Percentiles rank a stretch among this genome's conserved stretches.
Conservation (phyloP, 2,329 filamentous ascomycete genomes). For the Clathrospora elynae region DNA sequence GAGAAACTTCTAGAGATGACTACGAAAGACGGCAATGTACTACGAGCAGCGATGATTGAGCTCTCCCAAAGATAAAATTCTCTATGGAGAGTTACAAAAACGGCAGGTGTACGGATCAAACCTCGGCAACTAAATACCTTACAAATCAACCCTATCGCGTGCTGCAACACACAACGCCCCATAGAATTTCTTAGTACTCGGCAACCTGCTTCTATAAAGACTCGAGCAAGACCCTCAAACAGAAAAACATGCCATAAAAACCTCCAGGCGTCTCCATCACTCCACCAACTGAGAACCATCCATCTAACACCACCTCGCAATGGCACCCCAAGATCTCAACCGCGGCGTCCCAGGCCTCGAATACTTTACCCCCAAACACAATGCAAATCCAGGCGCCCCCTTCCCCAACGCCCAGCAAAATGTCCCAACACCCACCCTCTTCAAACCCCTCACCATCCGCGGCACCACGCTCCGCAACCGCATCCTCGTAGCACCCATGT, state of each 20-base stretch:
- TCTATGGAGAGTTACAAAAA: too few species aligned
- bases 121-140: too few species aligned
- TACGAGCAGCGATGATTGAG: too few species aligned
- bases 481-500: slow-evolving; percentile 49
- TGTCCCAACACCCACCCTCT: slow-evolving; percentile 35
- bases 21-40: too few species aligned
- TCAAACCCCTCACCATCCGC: slow-evolving; percentile 46
- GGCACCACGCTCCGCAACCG: slow-evolving; percentile 44
- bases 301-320: slow-evolving; percentile 5
- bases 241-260: not conserved
- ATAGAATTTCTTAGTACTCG: not conserved
- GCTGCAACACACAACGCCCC: not conserved
- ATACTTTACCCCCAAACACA: slow-evolving; percentile 56
- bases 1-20: too few species aligned
- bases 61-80: too few species aligned
- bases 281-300: not conserved
- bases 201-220: not conserved
- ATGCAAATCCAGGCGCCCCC: slow-evolving; percentile 49
- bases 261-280: not conserved
- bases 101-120: too few species aligned
- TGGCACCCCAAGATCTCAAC: slow-evolving; percentile 39
- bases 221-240: not conserved
- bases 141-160: slow-evolving; percentile 22
- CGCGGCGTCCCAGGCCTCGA: slow-evolving; percentile 36
- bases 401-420: slow-evolving; percentile 13